These are phyloP conservation scores for Quercus alba DNA, from an alignment of 306 rosid species.

Conservation along the genomic window DNA sequence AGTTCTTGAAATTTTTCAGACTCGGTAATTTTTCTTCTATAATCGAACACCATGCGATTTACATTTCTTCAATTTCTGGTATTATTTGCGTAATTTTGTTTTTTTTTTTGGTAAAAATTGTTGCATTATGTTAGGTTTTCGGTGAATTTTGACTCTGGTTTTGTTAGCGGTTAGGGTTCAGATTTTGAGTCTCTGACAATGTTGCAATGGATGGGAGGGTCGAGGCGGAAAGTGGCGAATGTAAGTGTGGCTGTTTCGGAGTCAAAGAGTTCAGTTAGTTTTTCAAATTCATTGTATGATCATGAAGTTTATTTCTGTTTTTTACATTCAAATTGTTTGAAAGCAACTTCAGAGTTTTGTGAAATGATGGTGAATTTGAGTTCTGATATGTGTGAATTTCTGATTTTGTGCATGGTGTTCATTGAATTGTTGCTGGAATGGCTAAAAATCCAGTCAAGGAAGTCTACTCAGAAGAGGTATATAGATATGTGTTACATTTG, in stretches of 20 bases:
- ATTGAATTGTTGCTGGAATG: constrained; percentile 28
- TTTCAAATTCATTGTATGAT: not conserved
- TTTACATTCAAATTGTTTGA: constrained; percentile 10
- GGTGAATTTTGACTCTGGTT: too few relatives aligned
- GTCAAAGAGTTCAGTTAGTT: not conserved
- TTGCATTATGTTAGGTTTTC: too few relatives aligned
- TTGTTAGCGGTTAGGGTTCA: too few relatives aligned
- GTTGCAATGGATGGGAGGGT: constrained; percentile 99
- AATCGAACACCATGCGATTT: too few relatives aligned
- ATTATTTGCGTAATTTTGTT: not conserved
- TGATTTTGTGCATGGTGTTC: constrained; percentile 34
- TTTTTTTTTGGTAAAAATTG: not conserved
- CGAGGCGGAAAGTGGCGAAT: constrained; percentile 72
- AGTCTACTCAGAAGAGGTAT: constrained; percentile 75
- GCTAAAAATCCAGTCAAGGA: constrained; percentile 62
- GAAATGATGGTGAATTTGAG: constrained; percentile 13
- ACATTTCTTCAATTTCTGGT: not conserved
- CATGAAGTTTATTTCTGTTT: not conserved
- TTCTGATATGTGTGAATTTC: constrained; percentile 32
- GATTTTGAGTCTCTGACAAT: constrained; percentile 29
- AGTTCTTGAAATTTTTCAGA: not conserved
- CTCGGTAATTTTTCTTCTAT: not conserved
- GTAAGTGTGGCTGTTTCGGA: constrained; percentile 41
- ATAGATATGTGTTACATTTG: not conserved
- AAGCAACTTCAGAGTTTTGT: not conserved